phyloP scores from a whole-genome alignment of 306 rosid genomes.

The Glycine latifolia region DNA sequence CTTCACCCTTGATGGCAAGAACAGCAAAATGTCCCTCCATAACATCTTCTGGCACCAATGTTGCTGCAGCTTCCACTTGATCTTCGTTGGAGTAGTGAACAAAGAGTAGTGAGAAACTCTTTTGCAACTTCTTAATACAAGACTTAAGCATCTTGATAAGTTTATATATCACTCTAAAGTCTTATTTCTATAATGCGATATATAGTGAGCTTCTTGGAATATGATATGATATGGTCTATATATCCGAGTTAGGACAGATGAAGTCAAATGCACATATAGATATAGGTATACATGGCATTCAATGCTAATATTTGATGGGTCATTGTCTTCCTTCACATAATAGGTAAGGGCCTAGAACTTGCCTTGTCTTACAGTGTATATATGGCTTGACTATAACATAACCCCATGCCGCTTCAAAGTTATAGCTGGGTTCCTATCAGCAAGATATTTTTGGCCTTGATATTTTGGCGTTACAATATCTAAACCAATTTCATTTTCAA shows the following conservation, averaged over 20 bases:
- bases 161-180: background rate
- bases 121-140: constrained; percentile 45
- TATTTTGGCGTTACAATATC: background rate
- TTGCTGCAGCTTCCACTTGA: constrained; percentile 36
- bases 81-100: constrained; percentile 26
- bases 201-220: too few relatives aligned
- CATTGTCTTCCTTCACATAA: constrained; percentile 8
- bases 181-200: too few relatives aligned
- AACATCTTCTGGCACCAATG: constrained; percentile 51
- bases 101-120: constrained; percentile 46
- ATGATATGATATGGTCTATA: background rate
- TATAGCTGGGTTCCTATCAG: background rate
- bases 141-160: constrained; percentile 40
- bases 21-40: constrained; percentile 65
- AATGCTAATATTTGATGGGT: constrained; percentile 18
- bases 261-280: background rate
- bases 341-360: background rate
- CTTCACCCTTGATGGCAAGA: constrained; percentile 57
- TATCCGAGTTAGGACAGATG: background rate
- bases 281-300: background rate
- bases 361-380: background rate
- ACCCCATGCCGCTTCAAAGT: background rate
- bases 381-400: background rate
- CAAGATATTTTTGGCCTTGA: constrained; percentile 1
- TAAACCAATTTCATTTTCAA: background rate